These are phyloP conservation scores for Quercus variabilis DNA, from an alignment of 306 rosid genomes.

Conservation along the genomic window DNA sequence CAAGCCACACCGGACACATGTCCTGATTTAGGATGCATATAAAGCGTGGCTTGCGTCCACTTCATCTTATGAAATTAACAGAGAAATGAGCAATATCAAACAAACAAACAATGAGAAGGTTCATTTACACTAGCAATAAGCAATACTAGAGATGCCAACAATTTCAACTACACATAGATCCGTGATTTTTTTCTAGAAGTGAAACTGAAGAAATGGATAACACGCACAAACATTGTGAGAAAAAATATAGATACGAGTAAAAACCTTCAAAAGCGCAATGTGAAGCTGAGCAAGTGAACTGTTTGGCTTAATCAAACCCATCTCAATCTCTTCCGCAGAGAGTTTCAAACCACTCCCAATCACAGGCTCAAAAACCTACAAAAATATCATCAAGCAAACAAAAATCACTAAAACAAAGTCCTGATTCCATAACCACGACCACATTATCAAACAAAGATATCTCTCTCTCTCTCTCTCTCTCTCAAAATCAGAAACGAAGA, in stretches of 20 bases:
- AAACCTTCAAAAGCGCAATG: conserved; percentile 70
- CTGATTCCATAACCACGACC: too few species aligned
- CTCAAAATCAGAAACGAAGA: background rate
- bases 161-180: background rate
- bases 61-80: background rate
- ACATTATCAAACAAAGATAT: too few species aligned
- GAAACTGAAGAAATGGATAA: background rate
- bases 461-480: too few species aligned
- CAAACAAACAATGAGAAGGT: background rate
- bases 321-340: conserved; percentile 72
- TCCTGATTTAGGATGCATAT: too few species aligned
- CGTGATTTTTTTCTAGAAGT: background rate
- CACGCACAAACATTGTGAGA: background rate
- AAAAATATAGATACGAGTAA: background rate
- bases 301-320: conserved; percentile 60
- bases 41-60: background rate
- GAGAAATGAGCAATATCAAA: background rate
- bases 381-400: background rate
- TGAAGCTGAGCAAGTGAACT: conserved; percentile 67
- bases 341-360: conserved; percentile 51
- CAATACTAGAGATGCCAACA: background rate
- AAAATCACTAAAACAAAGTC: too few species aligned
- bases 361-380: conserved; percentile 69
- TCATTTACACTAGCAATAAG: background rate
- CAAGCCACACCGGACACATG: background rate